phyloP scores from a whole-genome alignment of 805 yeast genomes.

The Myxozyma nipponensis region DNA sequence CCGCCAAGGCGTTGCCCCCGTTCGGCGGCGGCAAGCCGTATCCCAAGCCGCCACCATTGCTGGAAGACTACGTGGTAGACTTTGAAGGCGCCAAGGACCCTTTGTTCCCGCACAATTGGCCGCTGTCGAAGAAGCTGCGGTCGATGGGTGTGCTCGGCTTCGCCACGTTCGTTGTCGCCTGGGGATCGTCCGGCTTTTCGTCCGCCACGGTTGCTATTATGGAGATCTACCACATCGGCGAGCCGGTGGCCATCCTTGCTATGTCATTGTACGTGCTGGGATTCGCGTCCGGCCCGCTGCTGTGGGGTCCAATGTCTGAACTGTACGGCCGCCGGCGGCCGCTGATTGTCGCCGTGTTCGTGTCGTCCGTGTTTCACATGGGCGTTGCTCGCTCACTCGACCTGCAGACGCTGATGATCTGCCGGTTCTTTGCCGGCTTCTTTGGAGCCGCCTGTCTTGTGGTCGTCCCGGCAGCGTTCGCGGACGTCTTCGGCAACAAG shows the following conservation, averaged over 20 bases:
- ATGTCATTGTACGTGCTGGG: conserved; percentile 76
- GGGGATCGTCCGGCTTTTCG: conserved; percentile 79
- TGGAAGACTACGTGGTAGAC: conserved; percentile 54
- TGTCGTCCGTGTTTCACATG: conserved; percentile 42
- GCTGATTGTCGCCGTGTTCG: conserved; percentile 51
- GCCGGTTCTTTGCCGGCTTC: conserved; percentile 70
- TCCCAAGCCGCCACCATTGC: conserved; percentile 2
- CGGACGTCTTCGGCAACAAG: conserved; percentile 67
- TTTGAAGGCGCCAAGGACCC: conserved; percentile 80
- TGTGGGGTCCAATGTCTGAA: conserved; percentile 77
- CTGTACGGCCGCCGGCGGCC: conserved; percentile 65
- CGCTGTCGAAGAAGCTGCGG: conserved; percentile 44
- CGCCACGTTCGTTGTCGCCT: conserved; percentile 51
- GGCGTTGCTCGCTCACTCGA: conserved; percentile 39
- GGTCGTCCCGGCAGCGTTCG: conserved; percentile 75
- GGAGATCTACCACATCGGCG: conserved; percentile 54
- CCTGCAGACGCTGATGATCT: conserved; percentile 53
- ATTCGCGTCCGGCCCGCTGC: conserved; percentile 77
- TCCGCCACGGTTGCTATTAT: conserved; percentile 47
- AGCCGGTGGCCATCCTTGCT: conserved; percentile 65
- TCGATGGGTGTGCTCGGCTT: conserved; percentile 47
- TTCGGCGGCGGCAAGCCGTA: conserved; percentile 7
- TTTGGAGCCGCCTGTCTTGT: conserved; percentile 78
- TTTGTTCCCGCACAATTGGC: conserved; percentile 75
- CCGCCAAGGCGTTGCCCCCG: conserved; percentile 1